Percentiles rank a stretch among this genome's conserved stretches.
Evolutionary conservation across 140 eudicot species (phyloP).

Genomic region (Anethum foeniculum): DNA sequence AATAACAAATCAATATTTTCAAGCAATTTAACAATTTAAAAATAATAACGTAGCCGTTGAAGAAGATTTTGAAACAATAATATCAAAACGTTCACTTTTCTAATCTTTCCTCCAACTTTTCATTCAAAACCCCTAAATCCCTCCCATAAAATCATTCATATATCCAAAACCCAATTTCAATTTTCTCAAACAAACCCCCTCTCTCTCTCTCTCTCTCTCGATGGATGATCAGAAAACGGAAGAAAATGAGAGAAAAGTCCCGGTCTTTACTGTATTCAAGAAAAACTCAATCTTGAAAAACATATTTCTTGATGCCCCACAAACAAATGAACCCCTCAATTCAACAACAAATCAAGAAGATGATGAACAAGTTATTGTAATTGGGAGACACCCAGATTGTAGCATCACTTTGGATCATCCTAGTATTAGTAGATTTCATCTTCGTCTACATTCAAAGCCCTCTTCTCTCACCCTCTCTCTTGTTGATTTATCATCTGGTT

Average conservation of each 20-base stretch:
- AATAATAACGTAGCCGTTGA: not conserved
- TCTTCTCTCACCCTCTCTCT: constrained; percentile 39
- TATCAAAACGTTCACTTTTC: not conserved
- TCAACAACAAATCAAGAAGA: constrained; percentile 10
- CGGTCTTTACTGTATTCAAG: constrained; percentile 72
- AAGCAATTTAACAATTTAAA: not conserved
- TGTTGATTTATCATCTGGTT: constrained; percentile 77
- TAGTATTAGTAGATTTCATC: constrained; percentile 88
- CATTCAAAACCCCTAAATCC: constrained; percentile 9
- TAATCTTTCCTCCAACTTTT: not conserved
- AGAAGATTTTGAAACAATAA: not conserved
- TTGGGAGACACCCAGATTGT: constrained; percentile 88
- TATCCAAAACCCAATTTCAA: constrained; percentile 4
- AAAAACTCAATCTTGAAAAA: constrained; percentile 79
- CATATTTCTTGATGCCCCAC: constrained; percentile 58
- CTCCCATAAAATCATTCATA: constrained; percentile 8
- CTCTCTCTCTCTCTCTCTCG: constrained; percentile 4
- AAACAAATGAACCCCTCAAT: constrained; percentile 20
- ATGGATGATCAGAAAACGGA: constrained; percentile 30
- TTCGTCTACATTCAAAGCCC: constrained; percentile 70
- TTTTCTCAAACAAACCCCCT: not conserved
- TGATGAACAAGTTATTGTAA: constrained; percentile 42
- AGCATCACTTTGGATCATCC: constrained; percentile 81
- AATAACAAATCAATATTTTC: not conserved
- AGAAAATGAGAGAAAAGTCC: constrained; percentile 37